These are phyloP conservation scores for Pharus latifolius DNA, from an alignment of 176 grass and related monocot species.

Conservation along the genomic window DNA sequence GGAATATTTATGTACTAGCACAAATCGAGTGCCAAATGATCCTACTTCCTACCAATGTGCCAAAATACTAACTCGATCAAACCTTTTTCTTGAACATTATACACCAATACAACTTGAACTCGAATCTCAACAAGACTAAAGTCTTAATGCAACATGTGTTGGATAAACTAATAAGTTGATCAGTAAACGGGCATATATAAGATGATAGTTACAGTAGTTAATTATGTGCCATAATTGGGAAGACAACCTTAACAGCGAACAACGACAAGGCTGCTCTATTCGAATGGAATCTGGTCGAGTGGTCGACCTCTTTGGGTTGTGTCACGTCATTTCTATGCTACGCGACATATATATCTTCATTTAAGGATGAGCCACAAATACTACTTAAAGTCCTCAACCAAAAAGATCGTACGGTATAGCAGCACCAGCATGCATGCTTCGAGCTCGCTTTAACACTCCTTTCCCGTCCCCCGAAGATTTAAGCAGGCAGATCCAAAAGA, in stretches of 20 bases:
- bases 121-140: too few species aligned
- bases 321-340: slow-evolving; percentile 12
- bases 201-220: not conserved
- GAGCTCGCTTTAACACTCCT: too few species aligned
- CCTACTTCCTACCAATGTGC: too few species aligned
- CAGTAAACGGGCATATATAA: too few species aligned
- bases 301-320: slow-evolving; percentile 39
- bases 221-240: not conserved
- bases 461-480: not conserved
- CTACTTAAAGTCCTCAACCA: not conserved
- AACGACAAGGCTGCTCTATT: not conserved
- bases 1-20: too few species aligned
- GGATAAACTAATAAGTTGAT: too few species aligned
- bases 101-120: too few species aligned
- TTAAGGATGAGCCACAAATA: not conserved
- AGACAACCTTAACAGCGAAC: not conserved
- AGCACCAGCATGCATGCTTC: too few species aligned
- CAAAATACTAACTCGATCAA: too few species aligned
- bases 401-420: slow-evolving; percentile 21
- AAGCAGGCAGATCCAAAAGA: not conserved
- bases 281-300: slow-evolving; percentile 36
- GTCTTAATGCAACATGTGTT: too few species aligned
- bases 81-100: too few species aligned
- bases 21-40: too few species aligned
- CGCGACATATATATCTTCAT: slow-evolving; percentile 16